These are phyloP conservation scores for Shiraia sp. DNA, from an alignment of 2,329 filamentous ascomycete species.

Conservation along the genomic window DNA sequence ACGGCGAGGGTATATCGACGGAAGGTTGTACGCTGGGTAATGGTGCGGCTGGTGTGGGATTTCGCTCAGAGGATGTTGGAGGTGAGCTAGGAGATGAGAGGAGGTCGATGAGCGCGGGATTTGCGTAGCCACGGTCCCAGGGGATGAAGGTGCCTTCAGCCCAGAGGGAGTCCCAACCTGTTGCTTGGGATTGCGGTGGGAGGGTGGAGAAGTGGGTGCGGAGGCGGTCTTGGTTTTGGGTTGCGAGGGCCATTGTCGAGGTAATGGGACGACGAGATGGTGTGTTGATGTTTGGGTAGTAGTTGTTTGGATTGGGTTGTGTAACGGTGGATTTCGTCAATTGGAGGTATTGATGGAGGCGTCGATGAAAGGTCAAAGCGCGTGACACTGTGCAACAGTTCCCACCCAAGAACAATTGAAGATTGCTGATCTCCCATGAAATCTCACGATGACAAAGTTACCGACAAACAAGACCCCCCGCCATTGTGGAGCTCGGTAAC, in stretches of 20 bases:
- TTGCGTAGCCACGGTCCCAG: slow-evolving; percentile 64
- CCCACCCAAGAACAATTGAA: neutral
- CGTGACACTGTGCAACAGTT: neutral
- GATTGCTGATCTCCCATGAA: slow-evolving; percentile 3
- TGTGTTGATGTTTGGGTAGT: neutral
- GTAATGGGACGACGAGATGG: neutral
- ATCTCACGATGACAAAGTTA: neutral
- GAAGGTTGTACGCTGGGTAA: neutral
- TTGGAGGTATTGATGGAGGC: neutral
- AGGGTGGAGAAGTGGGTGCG: slow-evolving; percentile 50
- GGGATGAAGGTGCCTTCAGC: slow-evolving; percentile 55
- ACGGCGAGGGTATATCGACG: slow-evolving; percentile 15
- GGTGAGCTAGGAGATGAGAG: slow-evolving; percentile 39
- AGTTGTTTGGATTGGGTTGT: too few species aligned
- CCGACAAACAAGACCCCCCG: neutral
- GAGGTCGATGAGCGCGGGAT: slow-evolving; percentile 61
- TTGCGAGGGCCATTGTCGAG: slow-evolving; percentile 21
- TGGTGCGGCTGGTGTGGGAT: slow-evolving; percentile 25
- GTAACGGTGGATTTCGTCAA: neutral
- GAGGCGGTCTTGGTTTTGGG: slow-evolving; percentile 43
- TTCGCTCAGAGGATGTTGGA: slow-evolving; percentile 10
- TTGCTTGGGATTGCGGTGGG: slow-evolving; percentile 45
- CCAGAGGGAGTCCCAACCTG: slow-evolving; percentile 62
- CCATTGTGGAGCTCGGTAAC: too few species aligned
- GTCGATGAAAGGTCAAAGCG: too few species aligned